A percentile compares a stretch with the other conserved stretches of the same genome.
These are phyloP conservation scores for Globisporangium paddicum DNA, from an alignment of 352 stramenopile species.

Conservation along the genomic window DNA sequence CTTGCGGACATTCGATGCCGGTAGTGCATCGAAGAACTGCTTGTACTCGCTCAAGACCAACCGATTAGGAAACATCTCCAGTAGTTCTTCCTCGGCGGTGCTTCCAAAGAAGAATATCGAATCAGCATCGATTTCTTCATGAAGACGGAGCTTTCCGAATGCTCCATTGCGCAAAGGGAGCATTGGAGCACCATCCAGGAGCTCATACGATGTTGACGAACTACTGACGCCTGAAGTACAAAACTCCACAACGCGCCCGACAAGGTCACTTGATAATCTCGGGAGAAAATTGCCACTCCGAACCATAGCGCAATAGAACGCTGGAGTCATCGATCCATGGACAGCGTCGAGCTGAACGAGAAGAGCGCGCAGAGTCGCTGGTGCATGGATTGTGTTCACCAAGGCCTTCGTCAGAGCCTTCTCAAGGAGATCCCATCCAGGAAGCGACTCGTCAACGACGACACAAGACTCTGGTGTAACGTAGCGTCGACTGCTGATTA, in stretches of 20 bases:
- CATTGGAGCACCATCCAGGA: constrained; percentile 37
- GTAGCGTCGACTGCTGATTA: constrained; percentile 6
- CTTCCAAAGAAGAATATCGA: constrained; percentile 37
- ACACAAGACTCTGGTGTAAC: constrained; percentile 33
- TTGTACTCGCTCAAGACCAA: constrained; percentile 37
- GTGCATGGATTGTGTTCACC: constrained; percentile 31
- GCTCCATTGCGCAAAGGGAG: constrained; percentile 37
- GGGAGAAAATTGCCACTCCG: constrained; percentile 30
- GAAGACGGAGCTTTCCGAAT: constrained; percentile 33
- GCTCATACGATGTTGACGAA: constrained; percentile 3
- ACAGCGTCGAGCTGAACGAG: constrained; percentile 47
- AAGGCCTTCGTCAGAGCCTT: constrained; percentile 21
- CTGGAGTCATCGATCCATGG: constrained; percentile 46
- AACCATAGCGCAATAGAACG: constrained; percentile 46
- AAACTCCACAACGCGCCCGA: constrained; percentile 42
- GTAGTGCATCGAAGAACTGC: constrained; percentile 36
- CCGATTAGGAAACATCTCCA: constrained; percentile 35
- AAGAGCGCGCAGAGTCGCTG: constrained; percentile 28
- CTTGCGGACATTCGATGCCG: constrained; percentile 39
- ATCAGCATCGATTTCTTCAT: not conserved
- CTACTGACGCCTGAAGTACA: constrained; percentile 22
- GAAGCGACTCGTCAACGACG: constrained; percentile 42
- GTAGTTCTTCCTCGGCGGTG: constrained; percentile 41
- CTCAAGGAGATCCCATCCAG: constrained; percentile 38
- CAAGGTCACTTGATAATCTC: constrained; percentile 17